These are phyloP conservation scores for Cyberlindnera euphorbiiphila DNA, from an alignment of 805 yeast species.

Conservation along the genomic window DNA sequence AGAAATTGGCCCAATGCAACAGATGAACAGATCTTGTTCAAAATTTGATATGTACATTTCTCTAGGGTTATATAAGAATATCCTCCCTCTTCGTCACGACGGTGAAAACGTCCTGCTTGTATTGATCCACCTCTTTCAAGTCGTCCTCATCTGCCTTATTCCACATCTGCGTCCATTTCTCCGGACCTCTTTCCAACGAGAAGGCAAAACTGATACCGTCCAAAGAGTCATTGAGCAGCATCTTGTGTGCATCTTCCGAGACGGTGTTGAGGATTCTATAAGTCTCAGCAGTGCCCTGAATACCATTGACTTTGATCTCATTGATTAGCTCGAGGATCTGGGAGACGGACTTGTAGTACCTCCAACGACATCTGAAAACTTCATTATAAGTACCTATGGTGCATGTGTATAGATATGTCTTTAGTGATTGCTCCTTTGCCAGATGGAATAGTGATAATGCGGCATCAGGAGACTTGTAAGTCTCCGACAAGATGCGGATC, in stretches of 20 bases:
- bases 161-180: conserved; percentile 17
- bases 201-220: conserved; percentile 4
- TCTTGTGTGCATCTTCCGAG: conserved; percentile 11
- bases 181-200: conserved; percentile 10
- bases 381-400: conserved; percentile 37
- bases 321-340: conserved; percentile 33
- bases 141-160: conserved; percentile 19
- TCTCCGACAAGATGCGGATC: conserved; percentile 10
- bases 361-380: conserved; percentile 36
- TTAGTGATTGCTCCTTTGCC: conserved; percentile 30
- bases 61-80: not conserved
- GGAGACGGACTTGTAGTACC: conserved; percentile 33
- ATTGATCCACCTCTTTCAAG: conserved; percentile 12
- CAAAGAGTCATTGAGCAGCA: conserved; percentile 9
- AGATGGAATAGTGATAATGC: conserved; percentile 36
- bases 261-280: conserved; percentile 14
- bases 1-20: no score
- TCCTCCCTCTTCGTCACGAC: conserved; percentile 1
- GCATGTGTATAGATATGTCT: conserved; percentile 35
- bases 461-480: conserved; percentile 14
- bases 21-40: no score
- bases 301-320: conserved; percentile 40
- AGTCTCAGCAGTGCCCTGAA: conserved; percentile 34
- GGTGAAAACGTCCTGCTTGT: conserved; percentile 9
- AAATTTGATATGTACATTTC: not conserved